Base-by-base conservation (phyloP, 192 early-diverging fungal species). In the Fimicolochytrium jonesii region DNA sequence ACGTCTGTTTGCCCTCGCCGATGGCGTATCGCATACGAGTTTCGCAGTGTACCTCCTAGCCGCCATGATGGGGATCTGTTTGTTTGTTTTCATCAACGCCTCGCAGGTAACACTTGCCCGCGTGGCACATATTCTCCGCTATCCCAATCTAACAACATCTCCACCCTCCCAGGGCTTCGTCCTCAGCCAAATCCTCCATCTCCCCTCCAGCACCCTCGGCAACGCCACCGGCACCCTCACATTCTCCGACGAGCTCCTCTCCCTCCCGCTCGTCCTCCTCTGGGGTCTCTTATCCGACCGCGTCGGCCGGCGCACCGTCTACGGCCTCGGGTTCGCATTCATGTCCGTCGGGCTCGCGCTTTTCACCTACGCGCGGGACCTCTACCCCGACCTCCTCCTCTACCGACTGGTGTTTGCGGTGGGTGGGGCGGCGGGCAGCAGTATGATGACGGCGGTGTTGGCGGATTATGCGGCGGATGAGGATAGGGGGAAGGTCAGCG, bases 381-480 rank as follows among this genome's bases (percentile, higher is more conserved):
- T 88, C 0, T 88, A 85, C 55, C 81, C 85, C 0, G 63, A 69
- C 9, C 62, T 90, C 68, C 53, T 91, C 0, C 52, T 87, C 4
- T 70, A 72, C 47, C 75, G 86, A 29, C 61, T 88, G 2, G 15
- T 90, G 26, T 91, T 89, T 73, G 82, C 89, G 4, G 29, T 87
- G 4, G 89, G 89, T 7, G 77, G 83, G 0, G 78, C 86, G 3
- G 83, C 80, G 5, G 61, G 67, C 35, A 75, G 76, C 13, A 50
- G 79, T 25, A 90, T 91, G 89, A 79, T 91, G 65, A 81, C 86
- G 0, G 88, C 83, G 20, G 75, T 81, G 10, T 46, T 87, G 15
- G 71, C 78, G 6, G 88, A 90, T 66, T 76, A 78, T 18, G 83
- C 78, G 0, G 68, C 68, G 31, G 66, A 81, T 4, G 63, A 79